Percentiles rank a stretch among this genome's conserved stretches.
Evolutionary conservation across 805 yeast genomes (phyloP).

Genomic region (Wickerhamiella azyma): DNA sequence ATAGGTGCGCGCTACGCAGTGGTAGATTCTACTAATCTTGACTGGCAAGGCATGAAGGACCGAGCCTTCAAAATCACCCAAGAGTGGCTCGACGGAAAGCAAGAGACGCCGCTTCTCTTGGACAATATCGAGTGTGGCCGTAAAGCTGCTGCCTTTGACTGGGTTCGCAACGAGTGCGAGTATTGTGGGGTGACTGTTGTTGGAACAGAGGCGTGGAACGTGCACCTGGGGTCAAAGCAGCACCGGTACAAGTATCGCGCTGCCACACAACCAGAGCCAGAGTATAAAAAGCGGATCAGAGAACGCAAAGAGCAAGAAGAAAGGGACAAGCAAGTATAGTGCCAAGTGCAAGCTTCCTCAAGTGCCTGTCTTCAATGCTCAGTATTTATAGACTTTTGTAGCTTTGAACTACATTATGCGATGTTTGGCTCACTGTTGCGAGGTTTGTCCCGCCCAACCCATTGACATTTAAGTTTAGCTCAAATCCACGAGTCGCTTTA

Average conservation of each 20-base stretch:
- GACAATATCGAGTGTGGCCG: slow-evolving; percentile 24
- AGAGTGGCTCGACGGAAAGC: slow-evolving; percentile 25
- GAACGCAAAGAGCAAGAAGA: background rate
- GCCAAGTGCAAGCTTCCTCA: too few relatives aligned
- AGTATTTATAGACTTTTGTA: too few relatives aligned
- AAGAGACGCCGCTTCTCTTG: slow-evolving; percentile 24
- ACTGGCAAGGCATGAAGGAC: slow-evolving; percentile 36
- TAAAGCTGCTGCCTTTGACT: slow-evolving; percentile 24
- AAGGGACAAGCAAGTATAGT: background rate
- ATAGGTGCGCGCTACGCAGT: slow-evolving; percentile 55
- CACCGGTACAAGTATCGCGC: slow-evolving; percentile 31
- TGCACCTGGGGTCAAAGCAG: slow-evolving; percentile 53
- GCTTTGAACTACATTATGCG: too few relatives aligned
- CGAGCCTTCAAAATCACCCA: slow-evolving; percentile 41
- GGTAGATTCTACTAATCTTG: slow-evolving; percentile 64
- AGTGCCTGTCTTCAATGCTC: background rate
- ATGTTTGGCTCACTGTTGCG: background rate
- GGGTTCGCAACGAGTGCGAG: slow-evolving; percentile 61
- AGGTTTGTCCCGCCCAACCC: background rate
- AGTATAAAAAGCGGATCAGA: background rate
- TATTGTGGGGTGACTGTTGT: slow-evolving; percentile 54
- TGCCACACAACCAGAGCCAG: background rate
- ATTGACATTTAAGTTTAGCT: background rate
- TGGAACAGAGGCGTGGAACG: slow-evolving; percentile 58
- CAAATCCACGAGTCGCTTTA: background rate